A percentile compares a stretch with the other conserved stretches of the same genome.
phyloP scores from a whole-genome alignment of 805 yeast species.

The Zygotorulaspora sp. region DNA sequence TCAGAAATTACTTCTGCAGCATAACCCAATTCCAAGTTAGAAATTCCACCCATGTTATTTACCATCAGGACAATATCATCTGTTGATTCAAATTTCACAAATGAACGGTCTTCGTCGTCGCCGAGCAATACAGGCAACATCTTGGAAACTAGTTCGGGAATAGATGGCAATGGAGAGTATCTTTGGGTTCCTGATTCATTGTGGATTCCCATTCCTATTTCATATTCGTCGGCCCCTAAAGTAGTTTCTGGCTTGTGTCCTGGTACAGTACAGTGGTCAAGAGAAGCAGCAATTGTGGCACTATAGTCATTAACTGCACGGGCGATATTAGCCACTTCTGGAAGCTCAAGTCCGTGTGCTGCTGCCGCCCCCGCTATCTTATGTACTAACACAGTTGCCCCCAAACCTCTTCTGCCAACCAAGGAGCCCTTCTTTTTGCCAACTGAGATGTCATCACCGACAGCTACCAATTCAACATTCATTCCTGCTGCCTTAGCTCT shows the following conservation, averaged over 20 bases:
- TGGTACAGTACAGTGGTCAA: constrained; percentile 81
- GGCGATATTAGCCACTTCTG: constrained; percentile 52
- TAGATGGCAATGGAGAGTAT: constrained; percentile 51
- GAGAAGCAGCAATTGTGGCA: constrained; percentile 79
- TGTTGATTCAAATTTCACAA: constrained; percentile 54
- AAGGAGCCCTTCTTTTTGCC: constrained; percentile 74
- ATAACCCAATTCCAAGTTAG: constrained; percentile 66
- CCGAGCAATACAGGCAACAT: constrained; percentile 55
- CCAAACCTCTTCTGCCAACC: constrained; percentile 86
- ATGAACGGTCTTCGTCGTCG: constrained; percentile 66
- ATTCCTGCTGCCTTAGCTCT: constrained; percentile 71
- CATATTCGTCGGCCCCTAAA: constrained; percentile 58
- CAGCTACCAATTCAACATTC: constrained; percentile 64
- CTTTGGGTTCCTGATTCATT: constrained; percentile 75
- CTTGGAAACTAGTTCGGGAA: constrained; percentile 49
- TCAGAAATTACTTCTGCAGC: constrained; percentile 54
- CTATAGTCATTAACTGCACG: constrained; percentile 51
- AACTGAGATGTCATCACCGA: constrained; percentile 86
- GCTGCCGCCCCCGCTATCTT: constrained; percentile 73
- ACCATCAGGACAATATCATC: constrained; percentile 65
- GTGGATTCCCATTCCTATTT: constrained; percentile 88
- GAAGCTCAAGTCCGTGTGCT: constrained; percentile 38
- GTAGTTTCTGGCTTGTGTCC: constrained; percentile 53
- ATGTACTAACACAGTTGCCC: constrained; percentile 80
- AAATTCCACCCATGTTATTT: constrained; percentile 83